Evolutionary conservation across 148 eudicot species (phyloP), one percentile per base, ranked within the genome.

Genomic region (Simmondsia chinensis): DNA sequence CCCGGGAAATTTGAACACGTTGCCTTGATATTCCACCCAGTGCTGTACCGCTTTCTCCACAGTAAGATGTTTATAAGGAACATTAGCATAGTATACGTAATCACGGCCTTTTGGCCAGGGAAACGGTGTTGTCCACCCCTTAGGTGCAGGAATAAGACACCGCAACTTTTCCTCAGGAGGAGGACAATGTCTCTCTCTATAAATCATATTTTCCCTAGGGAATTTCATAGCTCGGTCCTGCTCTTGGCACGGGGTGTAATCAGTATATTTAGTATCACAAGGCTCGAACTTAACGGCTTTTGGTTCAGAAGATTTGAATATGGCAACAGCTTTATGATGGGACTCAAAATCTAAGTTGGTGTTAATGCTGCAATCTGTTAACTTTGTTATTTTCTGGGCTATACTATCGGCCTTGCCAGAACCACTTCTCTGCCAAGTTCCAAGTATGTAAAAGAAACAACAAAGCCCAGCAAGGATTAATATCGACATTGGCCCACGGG

Each of bases 211-310:
- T 10, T 84, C 88, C 58, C 95, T 71, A 0, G 95, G 88, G 59
- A 80, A 84, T 29, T 60, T 74, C 88, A 85, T 85, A 17, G 95
- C 95, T 41, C 89, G 73, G 28, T 73, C 65, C 21, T 80, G 95
- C 45, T 85, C 95, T 48, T 85, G 85, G 60, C 95, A 85, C 39
- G 95, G 95, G 2, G 95, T 85, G 60, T 85, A 85, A 55, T 80
- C 89, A 5, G 68, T 56, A 54, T 65, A 80, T 50, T 60, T 66
- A 40, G 39, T 46, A 45, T 66, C 60, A 63, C 95, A 85, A 2
- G 74, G 70, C 57, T 80, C 48, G 17, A 58, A 80, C 30, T 52
- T 55, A 56, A 70, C 66, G 30, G 55, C 57, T 64, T 72, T 64
- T 25, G 74, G 77, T 68, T 80, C 69, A 10, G 66, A 52, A 30